Percentiles rank a stretch among this genome's conserved stretches.
Evolutionary conservation across 352 stramenopile genomes (phyloP).

Genomic region (Phytophthora ramorum): DNA sequence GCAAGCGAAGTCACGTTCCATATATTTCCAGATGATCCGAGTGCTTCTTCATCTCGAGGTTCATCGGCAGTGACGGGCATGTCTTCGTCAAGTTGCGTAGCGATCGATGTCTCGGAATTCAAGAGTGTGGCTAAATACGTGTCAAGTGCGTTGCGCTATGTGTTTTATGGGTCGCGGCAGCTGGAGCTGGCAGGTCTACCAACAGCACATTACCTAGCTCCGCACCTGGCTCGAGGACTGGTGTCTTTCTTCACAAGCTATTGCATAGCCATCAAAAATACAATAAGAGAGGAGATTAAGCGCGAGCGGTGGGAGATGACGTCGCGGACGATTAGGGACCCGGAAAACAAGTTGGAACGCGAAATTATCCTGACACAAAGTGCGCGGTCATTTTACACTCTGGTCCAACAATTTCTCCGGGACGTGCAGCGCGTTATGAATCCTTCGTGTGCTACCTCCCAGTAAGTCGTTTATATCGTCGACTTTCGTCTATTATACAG

Average conservation of each 20-base stretch:
- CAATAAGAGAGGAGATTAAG: slow-evolving; percentile 79
- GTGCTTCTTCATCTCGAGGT: slow-evolving; percentile 28
- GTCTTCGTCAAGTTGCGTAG: slow-evolving; percentile 37
- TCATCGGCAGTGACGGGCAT: slow-evolving; percentile 12
- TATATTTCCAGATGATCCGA: slow-evolving; percentile 72
- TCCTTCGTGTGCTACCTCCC: slow-evolving; percentile 79
- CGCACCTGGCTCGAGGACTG: slow-evolving; percentile 66
- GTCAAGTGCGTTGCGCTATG: slow-evolving; percentile 73
- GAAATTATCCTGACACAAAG: slow-evolving; percentile 88
- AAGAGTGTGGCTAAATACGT: slow-evolving; percentile 83
- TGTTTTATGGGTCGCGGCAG: slow-evolving; percentile 84
- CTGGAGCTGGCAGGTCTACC: slow-evolving; percentile 80
- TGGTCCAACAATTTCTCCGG: slow-evolving; percentile 83
- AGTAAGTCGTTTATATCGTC: slow-evolving; percentile 43
- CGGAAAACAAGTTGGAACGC: slow-evolving; percentile 66
- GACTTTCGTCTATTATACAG: background rate
- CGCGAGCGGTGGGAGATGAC: slow-evolving; percentile 86
- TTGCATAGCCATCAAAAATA: slow-evolving; percentile 70
- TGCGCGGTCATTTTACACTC: slow-evolving; percentile 77
- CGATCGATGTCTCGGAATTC: slow-evolving; percentile 77
- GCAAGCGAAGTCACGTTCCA: slow-evolving; percentile 75
- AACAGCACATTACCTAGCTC: slow-evolving; percentile 76
- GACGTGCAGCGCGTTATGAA: slow-evolving; percentile 83
- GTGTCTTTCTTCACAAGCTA: slow-evolving; percentile 71
- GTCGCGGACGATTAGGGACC: slow-evolving; percentile 71